Evolutionary conservation across 2,329 filamentous ascomycete species (phyloP), one percentile per base, ranked within the genome.

Genomic region (Cercospora nicotianae): DNA sequence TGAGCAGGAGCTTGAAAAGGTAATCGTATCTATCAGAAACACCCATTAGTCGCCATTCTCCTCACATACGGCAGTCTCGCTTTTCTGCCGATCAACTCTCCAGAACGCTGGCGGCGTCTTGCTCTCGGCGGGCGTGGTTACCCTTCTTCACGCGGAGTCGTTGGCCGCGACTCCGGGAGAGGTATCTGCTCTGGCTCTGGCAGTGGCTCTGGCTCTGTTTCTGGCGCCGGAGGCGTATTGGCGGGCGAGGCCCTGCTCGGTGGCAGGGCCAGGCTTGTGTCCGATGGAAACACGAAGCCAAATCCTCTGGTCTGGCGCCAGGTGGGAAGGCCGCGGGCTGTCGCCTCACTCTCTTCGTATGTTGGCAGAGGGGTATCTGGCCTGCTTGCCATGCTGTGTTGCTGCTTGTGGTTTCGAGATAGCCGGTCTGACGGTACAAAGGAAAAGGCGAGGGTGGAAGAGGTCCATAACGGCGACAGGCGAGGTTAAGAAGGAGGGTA

Each of bases 1-100:
- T 99, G 86, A 99, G 94, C 83, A 99, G 92, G 75, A 99, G 93
- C 90, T 99, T 99, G 90, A 99, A 99, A 80, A 99, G 93, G 83
- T 99, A 99, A 83, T 99, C 95, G 91, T 99, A 99, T 95, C 95
- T 98, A 80, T 57, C 18, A 31, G 26, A 20, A 20, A 42, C 26
- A 51, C 62, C 3, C 20, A 33, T 64, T 39, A 64, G 62, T 39
- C 26, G 13, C 28, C 39, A 33, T 20, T n/a, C 13, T 33, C n/a
- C 45, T 23, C 18, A 13, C 10, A 51, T 51, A 3, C 20, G 45
- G 45, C 45, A 51, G n/a, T 51, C 12, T 23, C 20, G 45, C 10
- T 51, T 7, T 16, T 58, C 53, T 31, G 53, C 53, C 6, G 18
- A 58, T 28, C 2, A 28, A 26, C 2, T 23, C 53, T 33, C 53